A percentile compares a stretch with the other conserved stretches of the same genome.
Evolutionary conservation across 257 asterid genomes (phyloP).

Genomic region (Coffea eugenioides): DNA sequence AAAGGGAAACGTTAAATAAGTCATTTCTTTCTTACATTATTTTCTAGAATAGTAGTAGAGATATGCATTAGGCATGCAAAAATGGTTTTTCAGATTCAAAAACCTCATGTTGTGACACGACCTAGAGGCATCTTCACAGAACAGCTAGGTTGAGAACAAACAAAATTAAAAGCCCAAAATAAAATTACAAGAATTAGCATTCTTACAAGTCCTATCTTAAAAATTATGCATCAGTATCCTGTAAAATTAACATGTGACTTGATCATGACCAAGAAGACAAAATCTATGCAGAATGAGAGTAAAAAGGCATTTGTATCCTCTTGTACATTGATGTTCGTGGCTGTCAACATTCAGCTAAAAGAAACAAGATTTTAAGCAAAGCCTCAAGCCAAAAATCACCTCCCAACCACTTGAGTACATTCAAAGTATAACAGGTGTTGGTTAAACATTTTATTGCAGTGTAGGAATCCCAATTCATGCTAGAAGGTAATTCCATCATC

Average conservation of each 20-base stretch:
- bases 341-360: background rate
- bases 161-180: background rate
- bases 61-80: background rate
- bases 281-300: background rate
- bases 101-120: background rate
- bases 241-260: background rate
- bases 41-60: background rate
- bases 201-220: background rate
- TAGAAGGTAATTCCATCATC: too few species aligned
- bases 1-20: conserved; percentile 6
- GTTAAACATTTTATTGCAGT: background rate
- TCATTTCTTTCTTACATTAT: background rate
- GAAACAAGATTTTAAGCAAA: background rate
- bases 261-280: background rate
- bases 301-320: background rate
- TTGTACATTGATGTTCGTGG: background rate
- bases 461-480: background rate
- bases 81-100: background rate
- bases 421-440: background rate
- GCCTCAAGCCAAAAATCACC: background rate
- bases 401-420: background rate
- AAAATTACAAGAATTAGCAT: background rate
- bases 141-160: background rate
- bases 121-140: background rate
- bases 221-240: background rate